A percentile compares a stretch with the other conserved stretches of the same genome.
Evolutionary conservation across 805 yeast species (phyloP).

Genomic region (Candida easanensis): DNA sequence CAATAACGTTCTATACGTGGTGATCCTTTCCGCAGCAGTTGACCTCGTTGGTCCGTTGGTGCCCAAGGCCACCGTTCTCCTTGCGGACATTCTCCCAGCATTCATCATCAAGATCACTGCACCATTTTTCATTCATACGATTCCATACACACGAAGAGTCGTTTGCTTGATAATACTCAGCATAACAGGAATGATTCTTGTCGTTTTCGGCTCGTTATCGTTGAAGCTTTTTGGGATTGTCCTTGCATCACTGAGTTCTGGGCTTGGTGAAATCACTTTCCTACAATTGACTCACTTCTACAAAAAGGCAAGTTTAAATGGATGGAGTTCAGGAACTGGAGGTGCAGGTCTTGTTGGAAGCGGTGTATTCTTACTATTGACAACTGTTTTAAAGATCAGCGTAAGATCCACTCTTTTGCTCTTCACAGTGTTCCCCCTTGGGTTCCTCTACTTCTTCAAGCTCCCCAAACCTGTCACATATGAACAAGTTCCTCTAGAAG

Average conservation of each 20-base stretch:
- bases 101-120: slow-evolving; percentile 67
- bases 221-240: slow-evolving; percentile 63
- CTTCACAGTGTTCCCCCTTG: slow-evolving; percentile 56
- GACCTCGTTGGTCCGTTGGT: slow-evolving; percentile 81
- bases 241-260: slow-evolving; percentile 81
- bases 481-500: not conserved
- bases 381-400: slow-evolving; percentile 61
- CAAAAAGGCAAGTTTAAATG: slow-evolving; percentile 60
- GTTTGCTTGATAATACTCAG: slow-evolving; percentile 55
- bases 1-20: slow-evolving; percentile 87
- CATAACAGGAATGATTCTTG: slow-evolving; percentile 67
- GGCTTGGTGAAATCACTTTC: slow-evolving; percentile 88
- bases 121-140: slow-evolving; percentile 71
- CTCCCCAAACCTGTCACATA: slow-evolving; percentile 19
- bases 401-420: slow-evolving; percentile 53
- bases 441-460: slow-evolving; percentile 40
- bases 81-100: slow-evolving; percentile 87
- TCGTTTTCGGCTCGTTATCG: slow-evolving; percentile 37
- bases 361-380: slow-evolving; percentile 64
- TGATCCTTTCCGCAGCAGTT: slow-evolving; percentile 86
- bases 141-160: slow-evolving; percentile 59
- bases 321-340: slow-evolving; percentile 95
- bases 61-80: slow-evolving; percentile 81
- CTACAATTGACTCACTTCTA: slow-evolving; percentile 82
- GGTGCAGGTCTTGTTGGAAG: slow-evolving; percentile 91